Percentiles rank a stretch among this genome's conserved stretches.
phyloP scores from a whole-genome alignment of 2,329 filamentous ascomycete species.

The Podosphaera aphanis region DNA sequence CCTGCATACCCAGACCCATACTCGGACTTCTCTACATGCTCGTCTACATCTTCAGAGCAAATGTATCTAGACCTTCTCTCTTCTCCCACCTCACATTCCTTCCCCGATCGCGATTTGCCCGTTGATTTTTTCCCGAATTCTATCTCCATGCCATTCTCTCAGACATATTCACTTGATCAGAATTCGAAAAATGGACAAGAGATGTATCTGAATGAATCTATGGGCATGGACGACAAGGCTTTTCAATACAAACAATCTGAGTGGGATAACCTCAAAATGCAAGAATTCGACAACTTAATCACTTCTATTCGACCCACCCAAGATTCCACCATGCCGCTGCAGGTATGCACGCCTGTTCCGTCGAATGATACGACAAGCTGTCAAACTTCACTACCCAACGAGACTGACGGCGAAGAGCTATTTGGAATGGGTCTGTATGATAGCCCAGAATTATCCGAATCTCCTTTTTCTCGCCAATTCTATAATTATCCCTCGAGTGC shows the following conservation, averaged over 20 bases:
- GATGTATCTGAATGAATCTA: not conserved
- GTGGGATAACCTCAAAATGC: slow-evolving; percentile 25
- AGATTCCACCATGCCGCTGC: slow-evolving; percentile 28
- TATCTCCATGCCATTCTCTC: not conserved
- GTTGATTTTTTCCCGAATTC: not conserved
- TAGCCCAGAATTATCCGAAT: slow-evolving; percentile 31
- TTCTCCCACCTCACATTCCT: not conserved
- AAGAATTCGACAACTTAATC: slow-evolving; percentile 20
- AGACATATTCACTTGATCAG: not conserved
- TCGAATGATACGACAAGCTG: slow-evolving; percentile 6
- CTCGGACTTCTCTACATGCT: not conserved
- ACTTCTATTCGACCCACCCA: slow-evolving; percentile 37
- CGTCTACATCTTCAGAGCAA: not conserved
- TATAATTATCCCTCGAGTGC: slow-evolving; percentile 29
- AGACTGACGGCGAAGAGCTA: slow-evolving; percentile 42
- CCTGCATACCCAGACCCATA: not conserved
- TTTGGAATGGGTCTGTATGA: slow-evolving; percentile 71
- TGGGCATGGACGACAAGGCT: not conserved
- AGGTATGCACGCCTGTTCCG: slow-evolving; percentile 19
- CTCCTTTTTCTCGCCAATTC: slow-evolving; percentile 19
- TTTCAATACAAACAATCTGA: slow-evolving; percentile 11
- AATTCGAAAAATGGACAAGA: too few species aligned
- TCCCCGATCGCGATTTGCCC: not conserved
- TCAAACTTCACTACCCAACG: slow-evolving; percentile 28
- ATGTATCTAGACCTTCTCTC: not conserved